Evolutionary conservation across 495 filamentous ascomycete genomes (phyloP).

Genomic region (Penicillium arizonense): DNA sequence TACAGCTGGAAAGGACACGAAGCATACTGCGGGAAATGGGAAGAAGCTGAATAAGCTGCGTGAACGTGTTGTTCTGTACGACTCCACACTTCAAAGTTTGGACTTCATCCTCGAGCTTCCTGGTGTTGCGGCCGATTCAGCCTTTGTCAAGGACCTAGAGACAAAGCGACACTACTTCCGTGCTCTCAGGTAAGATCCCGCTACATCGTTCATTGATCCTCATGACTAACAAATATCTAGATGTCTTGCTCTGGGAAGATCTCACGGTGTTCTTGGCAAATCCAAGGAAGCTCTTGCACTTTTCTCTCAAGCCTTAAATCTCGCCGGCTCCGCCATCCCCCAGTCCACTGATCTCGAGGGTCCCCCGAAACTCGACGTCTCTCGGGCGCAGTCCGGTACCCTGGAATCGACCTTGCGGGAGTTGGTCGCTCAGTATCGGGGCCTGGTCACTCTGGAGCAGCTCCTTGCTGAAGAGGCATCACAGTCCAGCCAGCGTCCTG

Average conservation of each 20-base stretch:
- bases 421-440: constrained; percentile 73
- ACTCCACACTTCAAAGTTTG: constrained; percentile 83
- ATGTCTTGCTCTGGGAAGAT: constrained; percentile 81
- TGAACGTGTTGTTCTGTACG: constrained; percentile 89
- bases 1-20: constrained; percentile 47
- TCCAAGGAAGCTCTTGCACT: constrained; percentile 84
- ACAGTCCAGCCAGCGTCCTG: constrained; percentile 39
- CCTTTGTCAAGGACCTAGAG: constrained; percentile 71
- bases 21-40: constrained; percentile 60
- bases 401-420: constrained; percentile 61
- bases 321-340: constrained; percentile 38
- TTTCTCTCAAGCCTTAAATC: constrained; percentile 63
- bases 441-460: constrained; percentile 75
- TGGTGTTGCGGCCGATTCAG: constrained; percentile 83
- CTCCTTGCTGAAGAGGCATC: constrained; percentile 37
- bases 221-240: constrained; percentile 39
- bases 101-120: constrained; percentile 87
- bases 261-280: constrained; percentile 71
- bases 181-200: constrained; percentile 67
- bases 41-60: constrained; percentile 76
- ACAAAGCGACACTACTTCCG: constrained; percentile 81
- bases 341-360: constrained; percentile 31
- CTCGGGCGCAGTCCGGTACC: constrained; percentile 48
- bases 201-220: not conserved
- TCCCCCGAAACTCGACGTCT: constrained; percentile 59